A percentile compares a stretch with the other conserved stretches of the same genome.
Evolutionary conservation across 495 filamentous ascomycete species (phyloP).

Genomic region (Elaphomyces granulatus): DNA sequence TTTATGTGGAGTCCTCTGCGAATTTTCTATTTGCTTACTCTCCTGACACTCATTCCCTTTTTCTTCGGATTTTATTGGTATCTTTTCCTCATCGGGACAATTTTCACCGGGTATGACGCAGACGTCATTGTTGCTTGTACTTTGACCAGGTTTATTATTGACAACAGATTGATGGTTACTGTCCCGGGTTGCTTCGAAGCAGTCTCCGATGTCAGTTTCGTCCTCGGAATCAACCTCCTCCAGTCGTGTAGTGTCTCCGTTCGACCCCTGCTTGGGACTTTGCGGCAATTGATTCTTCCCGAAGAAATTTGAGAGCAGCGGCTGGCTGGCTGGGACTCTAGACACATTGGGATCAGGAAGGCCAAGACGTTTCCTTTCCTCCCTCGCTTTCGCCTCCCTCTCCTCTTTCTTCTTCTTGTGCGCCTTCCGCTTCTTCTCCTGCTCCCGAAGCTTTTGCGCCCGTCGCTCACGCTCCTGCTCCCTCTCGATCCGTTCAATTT

Average conservation of each 20-base stretch:
- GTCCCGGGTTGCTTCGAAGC: no score
- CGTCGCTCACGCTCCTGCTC: conserved; percentile 27
- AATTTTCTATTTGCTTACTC: not conserved
- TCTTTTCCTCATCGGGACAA: not conserved
- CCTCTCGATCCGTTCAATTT: conserved; percentile 31
- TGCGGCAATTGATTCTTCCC: conserved; percentile 1
- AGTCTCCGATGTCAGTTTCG: not conserved
- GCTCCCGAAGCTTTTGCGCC: conserved; percentile 30
- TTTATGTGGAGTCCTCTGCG: not conserved
- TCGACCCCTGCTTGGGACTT: no score
- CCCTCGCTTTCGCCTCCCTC: conserved; percentile 28
- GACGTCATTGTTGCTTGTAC: not conserved
- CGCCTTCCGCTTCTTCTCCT: conserved; percentile 23
- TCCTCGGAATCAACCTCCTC: conserved; percentile 1
- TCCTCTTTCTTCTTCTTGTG: conserved; percentile 33
- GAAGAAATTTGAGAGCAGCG: conserved; percentile 31
- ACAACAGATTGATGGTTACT: no score
- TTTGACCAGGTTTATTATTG: no score
- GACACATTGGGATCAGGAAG: conserved; percentile 28
- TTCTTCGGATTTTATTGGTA: conserved; percentile 1
- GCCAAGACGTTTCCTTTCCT: conserved; percentile 28
- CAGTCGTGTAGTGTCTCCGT: no score
- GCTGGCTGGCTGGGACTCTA: conserved; percentile 34
- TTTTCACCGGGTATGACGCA: conserved; percentile 4
- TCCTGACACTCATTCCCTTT: not conserved